Conservation (phyloP, 2,329 filamentous ascomycete species). For the Hypoxylon sp. region DNA sequence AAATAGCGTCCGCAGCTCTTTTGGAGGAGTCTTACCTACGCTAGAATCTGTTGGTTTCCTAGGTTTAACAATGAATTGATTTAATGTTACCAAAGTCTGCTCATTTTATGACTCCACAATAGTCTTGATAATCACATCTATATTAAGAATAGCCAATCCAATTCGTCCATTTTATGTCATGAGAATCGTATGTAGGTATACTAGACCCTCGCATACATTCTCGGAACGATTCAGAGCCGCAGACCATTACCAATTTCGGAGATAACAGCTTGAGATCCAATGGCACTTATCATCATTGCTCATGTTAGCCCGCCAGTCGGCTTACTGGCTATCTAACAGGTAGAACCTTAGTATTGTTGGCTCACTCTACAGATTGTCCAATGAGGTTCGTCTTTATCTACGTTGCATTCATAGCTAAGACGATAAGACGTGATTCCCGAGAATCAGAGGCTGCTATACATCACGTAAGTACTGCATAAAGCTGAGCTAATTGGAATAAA, state of each 20-base stretch:
- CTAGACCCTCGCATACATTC: not conserved
- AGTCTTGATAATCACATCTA: not conserved
- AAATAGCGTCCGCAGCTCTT: not conserved
- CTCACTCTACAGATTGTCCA: not conserved
- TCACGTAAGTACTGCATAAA: not conserved
- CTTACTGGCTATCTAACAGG: not conserved
- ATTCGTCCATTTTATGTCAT: not conserved
- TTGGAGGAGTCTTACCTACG: not conserved
- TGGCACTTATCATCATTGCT: not conserved
- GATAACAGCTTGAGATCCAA: not conserved
- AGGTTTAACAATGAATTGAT: not conserved
- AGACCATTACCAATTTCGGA: not conserved
- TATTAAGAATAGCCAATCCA: not conserved
- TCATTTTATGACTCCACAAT: not conserved
- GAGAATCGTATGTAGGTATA: not conserved
- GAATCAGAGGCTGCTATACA: not conserved
- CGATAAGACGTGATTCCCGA: not conserved
- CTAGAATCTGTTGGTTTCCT: not conserved
- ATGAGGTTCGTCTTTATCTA: not conserved
- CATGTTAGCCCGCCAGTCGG: not conserved
- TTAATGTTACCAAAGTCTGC: not conserved
- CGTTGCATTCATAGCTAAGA: not conserved
- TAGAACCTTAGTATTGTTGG: not conserved
- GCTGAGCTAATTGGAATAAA: not conserved
- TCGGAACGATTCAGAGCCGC: not conserved